A percentile compares a stretch with the other conserved stretches of the same genome.
phyloP scores from a whole-genome alignment of 352 stramenopile genomes.

The Phytophthora pinifolia region DNA sequence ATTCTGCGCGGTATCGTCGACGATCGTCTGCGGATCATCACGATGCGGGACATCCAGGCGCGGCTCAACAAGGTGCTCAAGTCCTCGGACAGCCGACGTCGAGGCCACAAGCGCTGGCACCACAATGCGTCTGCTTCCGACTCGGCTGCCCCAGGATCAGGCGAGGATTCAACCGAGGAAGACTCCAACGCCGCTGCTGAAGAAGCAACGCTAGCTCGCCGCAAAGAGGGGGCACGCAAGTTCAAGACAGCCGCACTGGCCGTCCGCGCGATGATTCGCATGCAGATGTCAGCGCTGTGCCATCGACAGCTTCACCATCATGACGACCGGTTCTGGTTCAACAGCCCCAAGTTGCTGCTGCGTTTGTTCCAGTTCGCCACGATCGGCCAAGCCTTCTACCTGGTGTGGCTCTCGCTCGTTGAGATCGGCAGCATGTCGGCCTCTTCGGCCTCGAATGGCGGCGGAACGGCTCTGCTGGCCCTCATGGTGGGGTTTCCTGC shows the following conservation, averaged over 20 bases:
- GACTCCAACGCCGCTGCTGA: slow-evolving; percentile 9
- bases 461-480: slow-evolving; percentile 31
- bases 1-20: slow-evolving; percentile 85
- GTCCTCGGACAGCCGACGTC: slow-evolving; percentile 3
- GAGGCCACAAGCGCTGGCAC: slow-evolving; percentile 3
- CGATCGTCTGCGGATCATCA: slow-evolving; percentile 75
- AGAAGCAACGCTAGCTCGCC: slow-evolving; percentile 9
- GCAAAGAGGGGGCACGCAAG: slow-evolving; percentile 25
- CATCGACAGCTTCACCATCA: slow-evolving; percentile 82
- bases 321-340: slow-evolving; percentile 84
- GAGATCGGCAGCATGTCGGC: slow-evolving; percentile 47
- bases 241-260: slow-evolving; percentile 62
- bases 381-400: slow-evolving; percentile 85
- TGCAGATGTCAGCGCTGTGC: slow-evolving; percentile 89
- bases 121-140: slow-evolving; percentile 7
- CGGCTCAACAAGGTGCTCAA: slow-evolving; percentile 34
- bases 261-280: slow-evolving; percentile 73
- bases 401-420: slow-evolving; percentile 85
- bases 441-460: slow-evolving; percentile 11
- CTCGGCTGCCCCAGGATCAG: slow-evolving; percentile 15
- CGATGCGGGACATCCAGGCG: slow-evolving; percentile 57
- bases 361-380: slow-evolving; percentile 86
- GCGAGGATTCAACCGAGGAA: slow-evolving; percentile 16
- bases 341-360: slow-evolving; percentile 67
- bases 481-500: slow-evolving; percentile 74